Evolutionary conservation across 768 basidiomycete species (phyloP).

Genomic region (Glaciozyma antarctica): DNA sequence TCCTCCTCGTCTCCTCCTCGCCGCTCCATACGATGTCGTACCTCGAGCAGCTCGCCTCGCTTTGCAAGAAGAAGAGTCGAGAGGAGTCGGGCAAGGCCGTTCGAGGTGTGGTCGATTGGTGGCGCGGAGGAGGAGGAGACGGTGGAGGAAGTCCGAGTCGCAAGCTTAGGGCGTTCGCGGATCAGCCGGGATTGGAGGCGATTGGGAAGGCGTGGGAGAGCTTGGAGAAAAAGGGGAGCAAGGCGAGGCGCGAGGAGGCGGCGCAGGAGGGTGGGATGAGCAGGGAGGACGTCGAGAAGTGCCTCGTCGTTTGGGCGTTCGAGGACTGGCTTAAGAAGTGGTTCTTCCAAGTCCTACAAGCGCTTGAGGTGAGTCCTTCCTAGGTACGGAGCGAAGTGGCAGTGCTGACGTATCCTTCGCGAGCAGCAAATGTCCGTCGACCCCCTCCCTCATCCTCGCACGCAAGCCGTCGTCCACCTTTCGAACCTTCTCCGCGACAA

Average conservation of each 20-base stretch:
- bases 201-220: conserved; percentile 17
- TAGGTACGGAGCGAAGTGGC: too few relatives aligned
- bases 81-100: conserved; percentile 85
- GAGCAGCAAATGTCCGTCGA: conserved; percentile 67
- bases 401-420: conserved; percentile 3
- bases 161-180: conserved; percentile 56
- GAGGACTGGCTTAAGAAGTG: conserved; percentile 98
- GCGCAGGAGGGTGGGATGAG: conserved; percentile 53
- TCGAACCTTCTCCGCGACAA: conserved; percentile 73
- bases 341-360: conserved; percentile 82
- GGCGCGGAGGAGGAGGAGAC: conserved; percentile 76
- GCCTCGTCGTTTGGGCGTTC: conserved; percentile 76
- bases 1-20: conserved; percentile 61
- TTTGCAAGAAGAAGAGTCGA: conserved; percentile 54
- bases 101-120: conserved; percentile 91
- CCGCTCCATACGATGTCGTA: conserved; percentile 32
- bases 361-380: conserved; percentile 58
- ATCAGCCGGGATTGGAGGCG: conserved; percentile 51
- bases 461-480: conserved; percentile 66
- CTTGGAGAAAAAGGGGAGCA: conserved; percentile 9
- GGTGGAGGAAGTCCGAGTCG: conserved; percentile 42
- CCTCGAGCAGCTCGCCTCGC: conserved; percentile 28
- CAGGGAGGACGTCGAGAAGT: conserved; percentile 34
- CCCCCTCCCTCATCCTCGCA: conserved; percentile 76
- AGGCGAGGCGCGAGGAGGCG: conserved; percentile 24